phyloP scores from a whole-genome alignment of 2,329 filamentous ascomycete species.

The Aureobasidium sp. region DNA sequence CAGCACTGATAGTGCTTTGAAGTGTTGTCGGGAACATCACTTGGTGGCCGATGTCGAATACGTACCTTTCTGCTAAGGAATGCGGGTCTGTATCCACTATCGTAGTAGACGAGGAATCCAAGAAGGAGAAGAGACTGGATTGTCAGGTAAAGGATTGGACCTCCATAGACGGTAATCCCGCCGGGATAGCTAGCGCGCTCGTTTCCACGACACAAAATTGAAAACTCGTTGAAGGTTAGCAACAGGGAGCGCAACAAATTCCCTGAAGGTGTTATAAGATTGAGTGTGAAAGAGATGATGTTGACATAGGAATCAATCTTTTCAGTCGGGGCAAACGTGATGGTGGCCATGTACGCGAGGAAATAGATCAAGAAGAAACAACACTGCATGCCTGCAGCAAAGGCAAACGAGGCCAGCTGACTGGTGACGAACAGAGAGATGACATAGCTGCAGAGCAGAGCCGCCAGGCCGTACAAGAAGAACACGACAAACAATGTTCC shows the following conservation, averaged over 20 bases:
- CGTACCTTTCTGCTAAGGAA: conserved; percentile 42
- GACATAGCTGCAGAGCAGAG: conserved; percentile 69
- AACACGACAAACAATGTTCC: conserved; percentile 78
- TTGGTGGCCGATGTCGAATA: neutral
- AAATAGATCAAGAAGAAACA: conserved; percentile 42
- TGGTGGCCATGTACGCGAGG: conserved; percentile 30
- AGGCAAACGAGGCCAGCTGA: conserved; percentile 76
- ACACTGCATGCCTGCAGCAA: conserved; percentile 69
- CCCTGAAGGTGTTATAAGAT: conserved; percentile 65
- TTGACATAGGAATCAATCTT: conserved; percentile 59
- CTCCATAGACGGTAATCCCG: conserved; percentile 66
- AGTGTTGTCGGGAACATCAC: neutral
- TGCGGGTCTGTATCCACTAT: conserved; percentile 58
- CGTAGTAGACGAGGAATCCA: conserved; percentile 65
- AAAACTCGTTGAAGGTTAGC: conserved; percentile 74
- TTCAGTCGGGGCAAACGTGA: conserved; percentile 62
- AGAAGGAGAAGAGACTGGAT: conserved; percentile 67
- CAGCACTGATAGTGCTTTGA: neutral
- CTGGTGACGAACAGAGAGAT: conserved; percentile 72
- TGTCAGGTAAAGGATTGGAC: conserved; percentile 74
- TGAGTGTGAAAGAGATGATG: conserved; percentile 67
- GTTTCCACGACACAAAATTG: conserved; percentile 61
- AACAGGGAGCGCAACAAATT: conserved; percentile 69
- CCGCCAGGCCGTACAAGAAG: conserved; percentile 70
- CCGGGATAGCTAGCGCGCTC: conserved; percentile 60